Conservation (phyloP, 306 rosid species). For the Erythrophleum fordii region DNA sequence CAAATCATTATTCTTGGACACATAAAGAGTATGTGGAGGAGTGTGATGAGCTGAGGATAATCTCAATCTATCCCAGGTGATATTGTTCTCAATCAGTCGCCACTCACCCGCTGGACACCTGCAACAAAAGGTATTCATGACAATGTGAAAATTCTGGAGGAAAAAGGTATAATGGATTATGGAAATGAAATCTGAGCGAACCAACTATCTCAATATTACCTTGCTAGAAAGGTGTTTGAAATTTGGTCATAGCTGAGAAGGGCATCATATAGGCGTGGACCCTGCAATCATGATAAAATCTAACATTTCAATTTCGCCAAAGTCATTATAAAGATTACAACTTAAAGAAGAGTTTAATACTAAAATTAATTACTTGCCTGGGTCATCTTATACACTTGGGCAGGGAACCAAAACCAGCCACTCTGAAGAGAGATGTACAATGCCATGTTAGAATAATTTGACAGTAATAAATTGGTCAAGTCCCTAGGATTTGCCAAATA, state of each 20-base stretch:
- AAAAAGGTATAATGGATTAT: not conserved
- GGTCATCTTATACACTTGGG: constrained; percentile 50
- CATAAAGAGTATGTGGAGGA: constrained; percentile 48
- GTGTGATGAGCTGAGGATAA: constrained; percentile 48
- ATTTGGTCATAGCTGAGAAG: constrained; percentile 49
- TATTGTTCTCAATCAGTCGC: constrained; percentile 48
- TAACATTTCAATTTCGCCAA: not conserved
- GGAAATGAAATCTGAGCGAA: not conserved
- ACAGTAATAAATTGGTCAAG: constrained; percentile 7
- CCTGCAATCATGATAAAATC: constrained; percentile 39
- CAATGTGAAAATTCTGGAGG: not conserved
- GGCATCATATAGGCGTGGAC: constrained; percentile 51
- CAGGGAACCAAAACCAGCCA: constrained; percentile 68
- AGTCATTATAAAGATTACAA: not conserved
- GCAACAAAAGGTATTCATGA: not conserved
- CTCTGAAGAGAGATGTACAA: constrained; percentile 58
- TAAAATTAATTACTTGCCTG: not conserved
- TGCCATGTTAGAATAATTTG: constrained; percentile 44
- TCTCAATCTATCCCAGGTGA: constrained; percentile 59
- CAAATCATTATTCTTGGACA: constrained; percentile 44
- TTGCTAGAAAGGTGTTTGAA: constrained; percentile 37
- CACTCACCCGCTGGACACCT: constrained; percentile 56
- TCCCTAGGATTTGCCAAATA: constrained; percentile 7
- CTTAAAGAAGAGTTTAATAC: not conserved
- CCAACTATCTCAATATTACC: not conserved